phyloP scores from a whole-genome alignment of 2,329 filamentous ascomycete species.

The Trichoderma cornu-damae region DNA sequence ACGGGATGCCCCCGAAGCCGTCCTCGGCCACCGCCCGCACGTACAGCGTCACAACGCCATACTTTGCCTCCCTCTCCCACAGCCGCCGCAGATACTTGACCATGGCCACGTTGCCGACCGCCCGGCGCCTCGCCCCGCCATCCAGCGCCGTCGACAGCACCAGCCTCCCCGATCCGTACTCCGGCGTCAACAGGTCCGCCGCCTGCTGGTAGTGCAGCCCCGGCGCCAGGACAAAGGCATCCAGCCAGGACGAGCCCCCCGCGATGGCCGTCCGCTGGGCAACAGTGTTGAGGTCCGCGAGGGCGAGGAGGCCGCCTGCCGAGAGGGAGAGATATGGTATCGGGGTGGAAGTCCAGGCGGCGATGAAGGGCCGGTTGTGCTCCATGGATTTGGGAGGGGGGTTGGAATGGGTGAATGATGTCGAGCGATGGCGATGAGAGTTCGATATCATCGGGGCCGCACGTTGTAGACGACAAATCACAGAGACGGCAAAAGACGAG shows the following conservation, averaged over 20 bases:
- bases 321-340: slow-evolving; percentile 44
- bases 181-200: slow-evolving; percentile 45
- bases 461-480: too few species aligned
- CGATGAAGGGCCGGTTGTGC: slow-evolving; percentile 27
- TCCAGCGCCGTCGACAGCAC: slow-evolving; percentile 31
- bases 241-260: slow-evolving; percentile 52
- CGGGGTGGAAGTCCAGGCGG: slow-evolving; percentile 42
- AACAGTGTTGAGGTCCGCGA: slow-evolving; percentile 54
- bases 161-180: slow-evolving; percentile 21
- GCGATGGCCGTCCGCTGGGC: slow-evolving; percentile 51
- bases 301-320: slow-evolving; percentile 51
- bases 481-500: background rate
- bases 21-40: slow-evolving; percentile 26
- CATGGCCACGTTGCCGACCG: slow-evolving; percentile 48
- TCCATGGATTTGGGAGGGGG: background rate
- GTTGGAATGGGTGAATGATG: background rate
- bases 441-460: too few species aligned
- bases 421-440: too few species aligned
- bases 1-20: background rate
- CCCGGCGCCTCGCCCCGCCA: slow-evolving; percentile 29
- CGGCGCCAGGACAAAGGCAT: slow-evolving; percentile 53
- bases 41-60: slow-evolving; percentile 27
- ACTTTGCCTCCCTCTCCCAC: slow-evolving; percentile 23
- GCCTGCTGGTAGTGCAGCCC: slow-evolving; percentile 58
- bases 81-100: slow-evolving; percentile 40